Base-by-base conservation (phyloP, 768 basidiomycete species). In the Lactifluus rugatus region DNA sequence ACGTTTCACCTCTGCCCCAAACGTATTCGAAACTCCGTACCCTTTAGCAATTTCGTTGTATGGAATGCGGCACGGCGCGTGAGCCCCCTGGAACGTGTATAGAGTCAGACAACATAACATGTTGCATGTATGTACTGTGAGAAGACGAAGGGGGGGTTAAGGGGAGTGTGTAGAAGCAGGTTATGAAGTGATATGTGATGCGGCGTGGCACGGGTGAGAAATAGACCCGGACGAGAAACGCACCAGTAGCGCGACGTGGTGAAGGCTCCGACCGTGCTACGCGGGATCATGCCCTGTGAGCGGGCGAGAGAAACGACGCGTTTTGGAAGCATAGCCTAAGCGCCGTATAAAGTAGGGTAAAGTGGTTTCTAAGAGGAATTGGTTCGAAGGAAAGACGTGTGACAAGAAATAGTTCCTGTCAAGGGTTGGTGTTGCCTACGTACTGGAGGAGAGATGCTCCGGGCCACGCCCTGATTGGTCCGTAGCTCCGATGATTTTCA, bases 41-140 rank as follows among this genome's bases (percentile, higher is more conserved):
- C 87, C 74, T 85, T 77, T 64, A 89, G 68, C 55, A 88, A 78
- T 65, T 75, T 77, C 55, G 85, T 81, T 3, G 84, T 80, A 65
- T 89, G 87, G 68, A 89, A 87, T 56, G 82, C 75, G 37, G 85
- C 79, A 48, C 75, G 75, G 65, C 72, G 76, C 17, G 78, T 73
- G 60, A 72, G 67, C 60, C 76, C 72, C 81, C 81, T 83, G 39
- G 42, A 56, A 52, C 52, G 53, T 54, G 58, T 25, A 54, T 44
- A n/a, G 16, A 41, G 52, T 59, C 25, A 59, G 57, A 54, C 13
- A 34, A 34, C 11, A 34, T 10, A 21, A 48, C 47, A 56, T 28
- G 26, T 41, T 48, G 10, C 13, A n/a, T 26, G 32, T 7, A 19
- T 32, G 21, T 26, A 25, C 21, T 48, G 47, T 39, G 37, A 11